Evolutionary conservation across 2,329 filamentous ascomycete species (phyloP), one percentile per base, ranked within the genome.

Genomic region (Trichoderma cornu-damae): DNA sequence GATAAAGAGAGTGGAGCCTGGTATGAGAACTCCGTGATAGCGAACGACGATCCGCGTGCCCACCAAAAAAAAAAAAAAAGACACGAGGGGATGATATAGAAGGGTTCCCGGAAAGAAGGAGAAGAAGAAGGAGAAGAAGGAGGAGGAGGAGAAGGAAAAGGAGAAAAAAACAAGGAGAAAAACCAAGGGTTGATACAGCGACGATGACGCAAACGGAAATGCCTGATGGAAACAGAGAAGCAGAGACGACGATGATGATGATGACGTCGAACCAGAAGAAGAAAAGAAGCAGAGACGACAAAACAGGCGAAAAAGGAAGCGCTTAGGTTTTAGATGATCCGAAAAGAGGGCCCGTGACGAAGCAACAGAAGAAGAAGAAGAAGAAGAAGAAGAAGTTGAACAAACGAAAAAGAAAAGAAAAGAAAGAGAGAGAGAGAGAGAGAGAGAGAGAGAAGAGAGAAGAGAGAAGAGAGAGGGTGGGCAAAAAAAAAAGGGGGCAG

Each of bases 11-110:
- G 56, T 48, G 56, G 48, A 58, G 28, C 42, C 43, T 18, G 16
- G 52, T n/a, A n/a, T n/a, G n/a, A n/a, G n/a, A n/a, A n/a, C n/a
- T n/a, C n/a, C 12, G 8, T 20, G 18, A 22, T 44, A 53, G 56
- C 49, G 34, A 54, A 42, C 43, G 49, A 48, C 50, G 56, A 58
- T 47, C 48, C 48, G 42, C 48, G 48, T 32, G 47, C 40, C 55
- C 18, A 28, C 56, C 54, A 14, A 20, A 47, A 47, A 20, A 3
- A 8, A 38, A 20, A 8, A 20, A 16, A n/a, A 28, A 24, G 38
- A 40, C 24, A 35, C 18, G 37, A 46, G 22, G 20, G 34, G 22
- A 6, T 3, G 5, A 22, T 14, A 37, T 26, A 30, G 38, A 22
- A 16, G 22, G 34, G 22, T 12, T 51, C 22, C 11, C n/a, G n/a